These are phyloP conservation scores for Myxozyma neotropica DNA, from an alignment of 805 yeast genomes.

Conservation along the genomic window DNA sequence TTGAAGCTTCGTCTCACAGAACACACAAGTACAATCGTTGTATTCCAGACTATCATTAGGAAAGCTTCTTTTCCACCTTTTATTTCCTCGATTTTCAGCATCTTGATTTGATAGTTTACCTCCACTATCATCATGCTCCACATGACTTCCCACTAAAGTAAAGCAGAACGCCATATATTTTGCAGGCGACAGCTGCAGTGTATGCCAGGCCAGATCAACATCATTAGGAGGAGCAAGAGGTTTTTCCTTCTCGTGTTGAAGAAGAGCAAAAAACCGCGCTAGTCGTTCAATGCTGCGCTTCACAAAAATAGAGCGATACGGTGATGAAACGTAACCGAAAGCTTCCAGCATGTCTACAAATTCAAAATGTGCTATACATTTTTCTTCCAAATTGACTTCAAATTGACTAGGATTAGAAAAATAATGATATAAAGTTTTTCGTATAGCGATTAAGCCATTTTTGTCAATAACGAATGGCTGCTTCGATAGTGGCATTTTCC, in stretches of 20 bases:
- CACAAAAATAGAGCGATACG: conserved; percentile 21
- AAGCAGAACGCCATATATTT: conserved; percentile 11
- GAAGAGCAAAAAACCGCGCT: conserved; percentile 18
- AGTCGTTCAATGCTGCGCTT: conserved; percentile 22
- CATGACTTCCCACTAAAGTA: conserved; percentile 3
- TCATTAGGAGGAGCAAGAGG: conserved; percentile 34
- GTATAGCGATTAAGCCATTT: conserved; percentile 9
- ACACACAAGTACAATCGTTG: conserved; percentile 18
- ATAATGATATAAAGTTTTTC: conserved; percentile 23
- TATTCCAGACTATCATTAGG: conserved; percentile 11
- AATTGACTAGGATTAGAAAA: conserved; percentile 30
- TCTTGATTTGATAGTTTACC: neutral
- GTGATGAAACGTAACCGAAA: conserved; percentile 31
- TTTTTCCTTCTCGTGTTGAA: conserved; percentile 9
- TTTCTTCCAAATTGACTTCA: conserved; percentile 24
- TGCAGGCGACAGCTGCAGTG: conserved; percentile 34
- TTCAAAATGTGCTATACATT: conserved; percentile 29
- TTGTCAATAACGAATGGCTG: neutral
- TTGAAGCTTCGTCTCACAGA: conserved; percentile 14
- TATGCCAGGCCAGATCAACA: conserved; percentile 37
- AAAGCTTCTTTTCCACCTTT: conserved; percentile 3
- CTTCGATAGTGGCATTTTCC: neutral
- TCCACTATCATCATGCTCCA: conserved; percentile 17
- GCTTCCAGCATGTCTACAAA: conserved; percentile 34
- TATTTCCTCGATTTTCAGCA: conserved; percentile 3